Conservation (phyloP, 805 yeast genomes). For the Spathaspora hagerdaliae region DNA sequence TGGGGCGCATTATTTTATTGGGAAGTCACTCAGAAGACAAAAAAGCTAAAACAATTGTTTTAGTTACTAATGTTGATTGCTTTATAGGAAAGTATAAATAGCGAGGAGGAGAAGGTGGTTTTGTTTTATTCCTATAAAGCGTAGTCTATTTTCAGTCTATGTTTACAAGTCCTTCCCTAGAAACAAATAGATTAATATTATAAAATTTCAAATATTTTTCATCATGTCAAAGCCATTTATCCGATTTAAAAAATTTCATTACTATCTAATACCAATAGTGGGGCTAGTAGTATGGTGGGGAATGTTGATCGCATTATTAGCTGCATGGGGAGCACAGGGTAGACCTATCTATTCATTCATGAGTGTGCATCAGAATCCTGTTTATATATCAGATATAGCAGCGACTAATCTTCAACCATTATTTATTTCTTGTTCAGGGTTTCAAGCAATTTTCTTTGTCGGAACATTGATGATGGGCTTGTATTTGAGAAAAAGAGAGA, state of each 20-base stretch:
- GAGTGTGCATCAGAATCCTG: constrained; percentile 41
- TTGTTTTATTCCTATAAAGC: too few species aligned
- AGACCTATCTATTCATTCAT: constrained; percentile 63
- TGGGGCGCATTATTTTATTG: too few species aligned
- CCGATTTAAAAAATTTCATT: constrained; percentile 43
- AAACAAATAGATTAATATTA: too few species aligned
- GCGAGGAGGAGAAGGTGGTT: too few species aligned
- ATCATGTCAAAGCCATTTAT: constrained; percentile 1
- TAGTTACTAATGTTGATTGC: too few species aligned
- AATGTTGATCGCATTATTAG: constrained; percentile 76
- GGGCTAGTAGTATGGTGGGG: constrained; percentile 82
- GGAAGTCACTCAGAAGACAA: too few species aligned
- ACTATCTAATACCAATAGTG: constrained; percentile 60
- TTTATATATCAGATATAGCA: constrained; percentile 82
- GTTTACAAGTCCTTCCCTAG: too few species aligned
- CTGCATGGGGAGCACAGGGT: constrained; percentile 79
- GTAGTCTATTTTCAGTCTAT: too few species aligned
- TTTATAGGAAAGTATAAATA: too few species aligned
- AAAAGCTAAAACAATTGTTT: too few species aligned
- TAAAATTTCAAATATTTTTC: not conserved
- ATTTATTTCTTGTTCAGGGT: constrained; percentile 72
- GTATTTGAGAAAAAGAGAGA: constrained; percentile 47
- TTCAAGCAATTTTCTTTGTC: constrained; percentile 73
- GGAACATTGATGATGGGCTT: constrained; percentile 62
- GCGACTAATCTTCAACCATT: constrained; percentile 84